Evolutionary conservation across 306 rosid genomes (phyloP), one percentile per base, ranked within the genome.

Genomic region (Cicer arietinum): DNA sequence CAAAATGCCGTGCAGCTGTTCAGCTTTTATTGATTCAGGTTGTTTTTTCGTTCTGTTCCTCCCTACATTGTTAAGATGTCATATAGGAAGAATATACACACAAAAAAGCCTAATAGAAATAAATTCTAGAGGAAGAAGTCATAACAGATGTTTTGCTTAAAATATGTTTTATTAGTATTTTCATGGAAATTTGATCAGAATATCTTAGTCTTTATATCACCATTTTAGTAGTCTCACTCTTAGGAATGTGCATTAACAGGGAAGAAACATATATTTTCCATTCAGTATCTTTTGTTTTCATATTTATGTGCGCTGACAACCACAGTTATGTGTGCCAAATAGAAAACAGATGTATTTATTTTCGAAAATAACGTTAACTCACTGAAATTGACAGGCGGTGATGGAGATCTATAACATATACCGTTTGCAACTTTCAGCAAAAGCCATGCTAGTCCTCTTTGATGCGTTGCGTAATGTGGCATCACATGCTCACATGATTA

Each of bases 1-100:
- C 90, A 5, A 95, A 92, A 79, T 95, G 98, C 79, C 92, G 98
- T 74, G 93, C 99, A 74, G 94, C 99, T 71, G 99, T 95, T 84
- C 98, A 95, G 84, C 96, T 95, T 82, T 87, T 95, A 78, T 63
- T 92, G 90, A 92, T 95, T 79, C 98, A 95, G 99, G 99, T 92
- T 90, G 83, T 46, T 76, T 83, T 89, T 84, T 81, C 41, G 42
- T 47, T 82, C 74, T 77, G 50, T 64, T 52, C 59, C 37, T 68
- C 60, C 60, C 20, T 53, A 47, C 70, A 10, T 54, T 37, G 53
- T 67, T 60, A 50, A 43, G 47, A 22, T 7, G 25, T 35, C 57
- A 42, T 58, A 10, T 39, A 37, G 25, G 68, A 67, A 67, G 51
- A 44, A 54, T 20, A 56, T 12, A 8, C 50, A 13, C 8, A 56